Base-by-base conservation (phyloP, 1,284 basidiomycete species). In the Spongispora temasekensis region DNA sequence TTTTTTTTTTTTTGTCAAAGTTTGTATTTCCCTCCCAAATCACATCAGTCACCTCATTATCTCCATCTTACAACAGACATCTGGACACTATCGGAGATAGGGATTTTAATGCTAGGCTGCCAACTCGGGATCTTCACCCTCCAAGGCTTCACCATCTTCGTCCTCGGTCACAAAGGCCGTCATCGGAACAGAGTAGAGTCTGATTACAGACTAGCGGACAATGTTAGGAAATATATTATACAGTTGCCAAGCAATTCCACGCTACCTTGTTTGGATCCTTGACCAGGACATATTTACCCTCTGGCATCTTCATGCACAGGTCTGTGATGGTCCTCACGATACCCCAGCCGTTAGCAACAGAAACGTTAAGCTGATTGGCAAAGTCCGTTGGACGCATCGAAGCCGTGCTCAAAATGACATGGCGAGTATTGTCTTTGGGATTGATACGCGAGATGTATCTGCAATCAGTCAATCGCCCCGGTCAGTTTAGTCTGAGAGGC, bases 271-370 rank as follows among this genome's bases (percentile, higher is more conserved):
- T 98, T 23, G 96, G 95, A 77, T 98, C 95, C 79, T 97, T 97
- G 64, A 98, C 87, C 31, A 98, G 81, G 23, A 98, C 90, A 75
- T 97, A 98, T 77, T 97, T 97, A 74, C 96, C 95, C 77, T 98
- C 95, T 28, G 93, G 93, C 85, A 95, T 90, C 78, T 95, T 95
- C 86, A 97, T 87, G 74, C 91, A 93, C 61, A 97, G 77, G 74
- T 98, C 95, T 50, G 93, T 91, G 62, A 98, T 89, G 27, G 93
- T 96, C 60, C 96, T 86, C 31, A 99, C 94, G 71, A 99, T 98
- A 64, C 97, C 97, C 97, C 97, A 99, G 28, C 97, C 97, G 75
- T 99, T 99, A 56, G 91, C 80, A 61, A 99, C 80, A 54, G 95
- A 97, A 59, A 99, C 90, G 74, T 98, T 98, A 71, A 99, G 91